Evolutionary conservation across 164 flowering plant species (phyloP).

Genomic region (Aristolochia californica): DNA sequence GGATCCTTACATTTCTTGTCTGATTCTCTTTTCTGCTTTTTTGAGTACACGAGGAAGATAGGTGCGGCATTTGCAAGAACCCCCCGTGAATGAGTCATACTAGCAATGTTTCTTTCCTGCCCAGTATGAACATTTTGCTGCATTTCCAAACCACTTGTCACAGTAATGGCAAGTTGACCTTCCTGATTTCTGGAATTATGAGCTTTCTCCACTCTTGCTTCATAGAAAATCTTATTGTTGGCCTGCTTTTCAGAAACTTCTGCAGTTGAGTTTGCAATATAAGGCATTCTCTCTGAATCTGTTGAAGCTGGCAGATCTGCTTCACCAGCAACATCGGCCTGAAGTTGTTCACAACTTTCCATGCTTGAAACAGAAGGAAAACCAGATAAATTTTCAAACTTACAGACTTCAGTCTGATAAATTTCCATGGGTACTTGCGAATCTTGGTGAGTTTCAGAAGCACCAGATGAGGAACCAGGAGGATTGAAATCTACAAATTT

Average conservation of each 20-base stretch:
- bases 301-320: too few species aligned
- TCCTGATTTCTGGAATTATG: neutral
- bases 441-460: too few species aligned
- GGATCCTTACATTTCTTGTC: constrained; percentile 26
- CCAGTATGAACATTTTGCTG: neutral
- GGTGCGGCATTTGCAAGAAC: neutral
- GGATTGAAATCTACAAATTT: too few species aligned
- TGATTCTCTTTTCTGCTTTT: constrained; percentile 23
- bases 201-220: neutral
- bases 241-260: neutral
- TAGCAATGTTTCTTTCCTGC: neutral
- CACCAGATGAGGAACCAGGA: too few species aligned
- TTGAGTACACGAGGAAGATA: neutral
- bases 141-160: neutral
- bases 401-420: too few species aligned
- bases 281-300: neutral
- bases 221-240: neutral
- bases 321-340: too few species aligned
- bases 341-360: too few species aligned
- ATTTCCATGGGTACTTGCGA: too few species aligned
- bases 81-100: constrained; percentile 10
- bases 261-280: neutral
- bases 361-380: too few species aligned
- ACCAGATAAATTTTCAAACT: too few species aligned
- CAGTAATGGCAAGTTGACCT: neutral